A percentile compares a stretch with the other conserved stretches of the same genome.
These are phyloP conservation scores for Pisolithus sp. DNA, from an alignment of 768 basidiomycete species.

Conservation along the genomic window DNA sequence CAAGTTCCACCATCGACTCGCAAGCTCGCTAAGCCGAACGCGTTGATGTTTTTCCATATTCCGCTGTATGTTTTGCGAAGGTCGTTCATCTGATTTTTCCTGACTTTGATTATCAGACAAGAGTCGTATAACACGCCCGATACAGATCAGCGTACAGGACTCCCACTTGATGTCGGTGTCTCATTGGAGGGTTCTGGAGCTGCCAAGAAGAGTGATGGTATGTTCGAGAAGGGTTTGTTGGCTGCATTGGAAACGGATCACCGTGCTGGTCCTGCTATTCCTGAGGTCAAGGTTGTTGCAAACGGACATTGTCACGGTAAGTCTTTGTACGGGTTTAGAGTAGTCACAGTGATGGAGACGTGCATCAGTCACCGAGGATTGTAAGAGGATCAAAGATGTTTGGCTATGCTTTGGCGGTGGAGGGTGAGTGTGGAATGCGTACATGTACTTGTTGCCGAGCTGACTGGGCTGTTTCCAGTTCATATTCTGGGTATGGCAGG, in stretches of 20 bases:
- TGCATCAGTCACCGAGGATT: slow-evolving; percentile 74
- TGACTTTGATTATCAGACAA: slow-evolving; percentile 36
- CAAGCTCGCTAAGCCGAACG: slow-evolving; percentile 86
- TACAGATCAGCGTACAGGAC: slow-evolving; percentile 49
- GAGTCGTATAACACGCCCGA: slow-evolving; percentile 75
- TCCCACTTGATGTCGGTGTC: slow-evolving; percentile 63
- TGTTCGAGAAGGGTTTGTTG: slow-evolving; percentile 79
- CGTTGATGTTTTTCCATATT: slow-evolving; percentile 97
- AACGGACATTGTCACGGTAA: slow-evolving; percentile 88
- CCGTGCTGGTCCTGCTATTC: slow-evolving; percentile 36
- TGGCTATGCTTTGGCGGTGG: slow-evolving; percentile 93
- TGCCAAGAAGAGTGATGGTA: slow-evolving; percentile 68
- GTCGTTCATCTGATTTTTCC: neutral
- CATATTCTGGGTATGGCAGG: slow-evolving; percentile 78
- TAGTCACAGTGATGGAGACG: slow-evolving; percentile 9
- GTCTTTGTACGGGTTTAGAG: slow-evolving; percentile 11
- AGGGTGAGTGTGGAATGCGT: slow-evolving; percentile 41
- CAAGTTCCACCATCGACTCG: slow-evolving; percentile 50
- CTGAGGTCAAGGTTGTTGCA: slow-evolving; percentile 81
- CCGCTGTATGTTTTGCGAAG: slow-evolving; percentile 55
- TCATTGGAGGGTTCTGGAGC: slow-evolving; percentile 53
- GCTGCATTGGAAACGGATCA: slow-evolving; percentile 68
- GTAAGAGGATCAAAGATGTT: slow-evolving; percentile 74
- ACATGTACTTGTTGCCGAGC: neutral
- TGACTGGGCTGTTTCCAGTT: slow-evolving; percentile 33